phyloP scores from a whole-genome alignment of 2,329 filamentous ascomycete genomes.

The Amauroascus verrucosus region DNA sequence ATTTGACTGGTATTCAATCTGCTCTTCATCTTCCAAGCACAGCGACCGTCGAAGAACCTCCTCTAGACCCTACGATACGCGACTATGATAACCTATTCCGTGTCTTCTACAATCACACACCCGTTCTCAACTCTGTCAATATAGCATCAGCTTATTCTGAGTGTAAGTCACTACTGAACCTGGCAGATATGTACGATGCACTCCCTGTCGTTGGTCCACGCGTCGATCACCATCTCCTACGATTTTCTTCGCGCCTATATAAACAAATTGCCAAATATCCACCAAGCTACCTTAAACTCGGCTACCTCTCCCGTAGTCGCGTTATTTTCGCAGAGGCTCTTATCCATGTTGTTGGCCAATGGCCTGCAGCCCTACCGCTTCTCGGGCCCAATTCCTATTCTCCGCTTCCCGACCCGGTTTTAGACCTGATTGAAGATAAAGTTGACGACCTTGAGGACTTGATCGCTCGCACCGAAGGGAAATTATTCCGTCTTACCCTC shows the following conservation, averaged over 20 bases:
- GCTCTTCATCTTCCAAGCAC: slow-evolving; percentile 42
- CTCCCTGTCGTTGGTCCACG: slow-evolving; percentile 76
- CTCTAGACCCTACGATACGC: slow-evolving; percentile 61
- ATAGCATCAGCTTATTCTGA: slow-evolving; percentile 89
- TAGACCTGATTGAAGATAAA: slow-evolving; percentile 90
- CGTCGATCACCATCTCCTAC: slow-evolving; percentile 85
- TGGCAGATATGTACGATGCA: slow-evolving; percentile 93
- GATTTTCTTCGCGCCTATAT: slow-evolving; percentile 84
- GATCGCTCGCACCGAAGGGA: slow-evolving; percentile 67
- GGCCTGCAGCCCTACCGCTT: slow-evolving; percentile 70
- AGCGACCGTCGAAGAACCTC: slow-evolving; percentile 48
- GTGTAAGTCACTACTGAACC: slow-evolving; percentile 75
- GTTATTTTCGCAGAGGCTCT: slow-evolving; percentile 80
- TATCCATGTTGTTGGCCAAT: slow-evolving; percentile 89
- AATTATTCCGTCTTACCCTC: slow-evolving; percentile 70
- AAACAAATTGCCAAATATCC: slow-evolving; percentile 96
- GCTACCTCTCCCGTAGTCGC: slow-evolving; percentile 72
- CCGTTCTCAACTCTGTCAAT: slow-evolving; percentile 69
- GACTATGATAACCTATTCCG: slow-evolving; percentile 95
- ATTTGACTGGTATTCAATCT: slow-evolving; percentile 52
- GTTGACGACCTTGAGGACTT: slow-evolving; percentile 81
- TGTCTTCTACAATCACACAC: slow-evolving; percentile 89
- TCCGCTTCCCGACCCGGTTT: slow-evolving; percentile 60
- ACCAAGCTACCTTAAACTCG: slow-evolving; percentile 79
- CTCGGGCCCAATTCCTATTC: slow-evolving; percentile 48